Base-by-base conservation (phyloP, 345 rosid genomes). In the Ricinus communis region DNA sequence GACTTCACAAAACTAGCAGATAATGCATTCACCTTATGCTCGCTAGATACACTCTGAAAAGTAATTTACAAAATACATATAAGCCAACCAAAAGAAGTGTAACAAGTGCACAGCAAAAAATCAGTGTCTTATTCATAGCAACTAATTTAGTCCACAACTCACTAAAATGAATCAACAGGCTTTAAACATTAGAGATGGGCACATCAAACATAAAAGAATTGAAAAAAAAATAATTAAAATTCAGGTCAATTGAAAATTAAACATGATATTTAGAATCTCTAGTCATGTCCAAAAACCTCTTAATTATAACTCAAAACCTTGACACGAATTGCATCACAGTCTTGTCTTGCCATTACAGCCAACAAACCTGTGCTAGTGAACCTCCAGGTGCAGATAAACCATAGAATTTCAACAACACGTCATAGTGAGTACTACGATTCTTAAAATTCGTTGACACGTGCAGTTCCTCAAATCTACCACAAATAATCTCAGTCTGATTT, bases 351-450 rank as follows among this genome's bases (percentile, higher is more conserved):
- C 40, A 62, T 33, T 45, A 61, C 18, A 66, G 68, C 65, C 77
- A 79, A 81, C 92, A 82, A 81, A 95, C 99, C 99, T 95, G 86
- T 38, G 97, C 97, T 81, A 95, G 88, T 47, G 99, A 88, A 77
- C 99, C 99, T 85, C 93, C 99, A 67, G 99, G 99, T 52, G 91
- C 88, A 72, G 96, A 92, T 82, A 95, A 81, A 69, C 99, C 99
- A 86, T 90, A 95, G 70, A 83, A 95, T 81, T 82, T 92, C 81
- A 95, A 76, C 24, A 82, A 84, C 75, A 92, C 83, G 79, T 95
- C 90, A 52, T 87, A 90, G 60, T 87, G 90, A 54, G 86, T 85
- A 80, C 96, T 86, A 66, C 90, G 91, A 76, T 82, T 70, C 74
- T 85, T 92, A 73, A 90, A 81, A 82, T 95, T 95, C 41, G 97